phyloP scores from a whole-genome alignment of 805 yeast species.

The Metschnikowia continentalis region DNA sequence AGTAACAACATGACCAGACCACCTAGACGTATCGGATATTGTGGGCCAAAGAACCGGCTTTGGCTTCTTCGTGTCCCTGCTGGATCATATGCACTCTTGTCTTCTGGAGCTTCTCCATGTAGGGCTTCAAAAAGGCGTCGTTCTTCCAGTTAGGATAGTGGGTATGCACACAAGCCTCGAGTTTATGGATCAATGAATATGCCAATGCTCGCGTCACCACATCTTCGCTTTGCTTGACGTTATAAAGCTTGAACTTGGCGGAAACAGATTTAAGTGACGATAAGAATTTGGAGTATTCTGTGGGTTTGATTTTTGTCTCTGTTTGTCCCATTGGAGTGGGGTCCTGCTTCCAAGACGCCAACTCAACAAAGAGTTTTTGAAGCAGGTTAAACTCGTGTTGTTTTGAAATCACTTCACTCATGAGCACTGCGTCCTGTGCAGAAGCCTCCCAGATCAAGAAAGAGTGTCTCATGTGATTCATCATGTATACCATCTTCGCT shows the following conservation, averaged over 20 bases:
- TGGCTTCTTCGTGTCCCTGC: not conserved
- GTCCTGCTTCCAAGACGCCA: constrained; percentile 17
- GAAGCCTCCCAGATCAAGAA: constrained; percentile 40
- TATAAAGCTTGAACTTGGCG: constrained; percentile 27
- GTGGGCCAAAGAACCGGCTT: constrained; percentile 3
- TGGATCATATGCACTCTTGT: constrained; percentile 8
- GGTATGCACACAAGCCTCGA: constrained; percentile 8
- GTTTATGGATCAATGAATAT: constrained; percentile 14
- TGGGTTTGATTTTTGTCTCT: no score
- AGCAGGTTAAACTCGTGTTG: constrained; percentile 18
- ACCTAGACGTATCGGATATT: not conserved
- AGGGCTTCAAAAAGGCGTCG: not conserved
- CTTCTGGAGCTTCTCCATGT: constrained; percentile 2
- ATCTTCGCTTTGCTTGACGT: constrained; percentile 1
- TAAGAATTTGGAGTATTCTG: constrained; percentile 16
- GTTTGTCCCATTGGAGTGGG: not conserved
- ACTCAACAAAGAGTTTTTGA: constrained; percentile 24
- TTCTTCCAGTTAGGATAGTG: constrained; percentile 1
- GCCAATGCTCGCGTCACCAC: constrained; percentile 13
- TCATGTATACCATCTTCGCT: constrained; percentile 19
- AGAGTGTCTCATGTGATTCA: constrained; percentile 23
- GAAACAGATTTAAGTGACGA: constrained; percentile 31
- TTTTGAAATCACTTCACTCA: constrained; percentile 16
- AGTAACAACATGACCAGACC: no score
- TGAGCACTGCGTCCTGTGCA: constrained; percentile 9